Conservation (phyloP, 177 flowering plant species). For the Tripterygium wilfordii region DNA sequence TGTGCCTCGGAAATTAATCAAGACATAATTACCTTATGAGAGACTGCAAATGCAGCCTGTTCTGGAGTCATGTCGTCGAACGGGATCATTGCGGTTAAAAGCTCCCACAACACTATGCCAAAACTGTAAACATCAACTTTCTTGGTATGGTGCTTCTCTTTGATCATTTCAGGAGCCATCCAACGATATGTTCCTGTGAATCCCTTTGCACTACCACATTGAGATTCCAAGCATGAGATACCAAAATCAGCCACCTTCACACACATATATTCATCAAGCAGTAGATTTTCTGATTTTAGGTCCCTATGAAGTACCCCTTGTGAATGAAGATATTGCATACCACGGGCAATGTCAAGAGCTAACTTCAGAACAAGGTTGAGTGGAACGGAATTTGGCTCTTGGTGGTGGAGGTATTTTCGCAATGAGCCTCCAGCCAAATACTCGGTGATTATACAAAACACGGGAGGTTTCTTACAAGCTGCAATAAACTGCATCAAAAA, state of each 20-base stretch:
- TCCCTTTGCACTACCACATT: conserved; percentile 78
- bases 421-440: conserved; percentile 87
- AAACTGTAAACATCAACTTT: conserved; percentile 97
- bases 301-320: conserved; percentile 87
- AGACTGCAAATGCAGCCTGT: conserved; percentile 98
- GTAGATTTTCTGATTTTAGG: conserved; percentile 87
- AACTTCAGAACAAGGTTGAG: conserved; percentile 58
- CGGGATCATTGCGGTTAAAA: conserved; percentile 82
- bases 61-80: conserved; percentile 95
- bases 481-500: conserved; percentile 68
- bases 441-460: conserved; percentile 92
- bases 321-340: conserved; percentile 92
- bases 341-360: conserved; percentile 79
- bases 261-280: conserved; percentile 77
- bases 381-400: conserved; percentile 82
- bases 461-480: conserved; percentile 96
- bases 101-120: conserved; percentile 95
- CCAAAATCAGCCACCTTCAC: conserved; percentile 98
- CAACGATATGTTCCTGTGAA: conserved; percentile 94
- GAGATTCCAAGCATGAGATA: conserved; percentile 91
- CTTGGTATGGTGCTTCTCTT: conserved; percentile 77
- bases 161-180: conserved; percentile 99
- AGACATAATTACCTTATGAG: conserved; percentile 62
- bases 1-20: too few relatives aligned
- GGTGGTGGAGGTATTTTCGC: conserved; percentile 78